Evolutionary conservation across 1,139 yeast genomes (phyloP), one percentile per base, ranked within the genome.

Genomic region (Yamadazyma membranifaciens): DNA sequence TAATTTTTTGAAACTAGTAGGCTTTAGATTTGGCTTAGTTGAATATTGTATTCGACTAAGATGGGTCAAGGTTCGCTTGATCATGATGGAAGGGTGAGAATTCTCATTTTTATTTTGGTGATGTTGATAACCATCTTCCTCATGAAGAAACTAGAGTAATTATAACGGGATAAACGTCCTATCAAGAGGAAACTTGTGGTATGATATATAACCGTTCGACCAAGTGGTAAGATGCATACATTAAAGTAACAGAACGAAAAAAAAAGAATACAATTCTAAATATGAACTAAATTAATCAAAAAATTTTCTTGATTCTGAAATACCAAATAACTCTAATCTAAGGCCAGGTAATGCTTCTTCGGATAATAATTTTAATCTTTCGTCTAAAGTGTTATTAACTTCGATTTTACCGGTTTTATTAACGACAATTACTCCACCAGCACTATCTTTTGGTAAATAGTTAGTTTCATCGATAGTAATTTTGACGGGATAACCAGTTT

Each of bases 331-430:
- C 56, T 89, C 95, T 50, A 85, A 73, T 69, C 98, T 83, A 52
- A 94, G 83, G 41, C 91, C 95, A 39, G 99, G 99, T 53, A 94
- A 78, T 7, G 96, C 87, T 57, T 82, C 87, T 62, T 86, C 86
- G 36, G 87, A 78, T 57, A 92, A 75, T 49, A 94, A 71, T 57
- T 81, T 78, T 60, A 92, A 79, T 68, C 99, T 87, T 72, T 91
- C 97, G 57, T 88, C 96, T 58, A 94, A 78, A 31, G 98, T 91
- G 71, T 92, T 92, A 67, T 87, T 75, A 44, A 92, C 88, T 54
- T 84, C 91, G 52, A 94, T 91, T 68, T 86, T 88, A 42, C 95
- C 95, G 29, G 78, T 62, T 33, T 77, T 77, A 59, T 85, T 87
- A 45, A 76, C 63, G 39, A 88, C 75, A 40, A 88, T 64, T 39